Evolutionary conservation across 352 stramenopile species (phyloP), one percentile per base, ranked within the genome.

Genomic region (Peronospora belbahrii): DNA sequence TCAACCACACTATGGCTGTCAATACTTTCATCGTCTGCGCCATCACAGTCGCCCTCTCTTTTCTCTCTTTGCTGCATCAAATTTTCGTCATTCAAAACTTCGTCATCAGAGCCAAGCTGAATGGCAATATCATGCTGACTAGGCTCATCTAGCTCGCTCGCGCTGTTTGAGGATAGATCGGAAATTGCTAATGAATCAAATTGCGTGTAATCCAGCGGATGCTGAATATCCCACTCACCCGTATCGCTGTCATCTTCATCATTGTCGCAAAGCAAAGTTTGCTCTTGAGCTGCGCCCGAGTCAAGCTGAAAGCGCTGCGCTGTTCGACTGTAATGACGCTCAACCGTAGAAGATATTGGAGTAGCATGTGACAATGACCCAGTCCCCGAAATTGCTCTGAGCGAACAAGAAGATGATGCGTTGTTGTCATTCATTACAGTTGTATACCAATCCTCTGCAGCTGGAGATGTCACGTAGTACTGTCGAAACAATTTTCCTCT

Each of bases 401-500:
- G 41, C 19, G 46, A 42, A 37, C 30, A n/a, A n/a, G 39, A 20
- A 36, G 54, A 25, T 35, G 59, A 57, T 35, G 18, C 43, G 22
- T 10, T 41, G 23, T 58, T 30, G 15, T 42, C 45, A 4, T 17
- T 36, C n/a, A 40, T 23, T 28, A 37, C 28, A 50, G 43, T 35
- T 19, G 39, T 15, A 1, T 15, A 27, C 3, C 25, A 34, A 4
- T 54, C 42, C 13, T 48, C 38, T 44, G 61, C 58, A 6, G 45
- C 42, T 8, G 65, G 58, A 14, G 73, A 63, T 37, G 87, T 88
- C 5, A 85, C 79, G 44, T 89, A 74, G 34, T 93, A 93, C 15
- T 88, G 60, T 2, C 82, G 76, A 9, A 93, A 93, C 25, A 93
- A 58, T 18, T 70, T 83, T 3, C 74, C 77, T 47, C 75, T 65